Evolutionary conservation across 1,284 basidiomycete genomes (phyloP).

Genomic region (Boletellus deceptivus): DNA sequence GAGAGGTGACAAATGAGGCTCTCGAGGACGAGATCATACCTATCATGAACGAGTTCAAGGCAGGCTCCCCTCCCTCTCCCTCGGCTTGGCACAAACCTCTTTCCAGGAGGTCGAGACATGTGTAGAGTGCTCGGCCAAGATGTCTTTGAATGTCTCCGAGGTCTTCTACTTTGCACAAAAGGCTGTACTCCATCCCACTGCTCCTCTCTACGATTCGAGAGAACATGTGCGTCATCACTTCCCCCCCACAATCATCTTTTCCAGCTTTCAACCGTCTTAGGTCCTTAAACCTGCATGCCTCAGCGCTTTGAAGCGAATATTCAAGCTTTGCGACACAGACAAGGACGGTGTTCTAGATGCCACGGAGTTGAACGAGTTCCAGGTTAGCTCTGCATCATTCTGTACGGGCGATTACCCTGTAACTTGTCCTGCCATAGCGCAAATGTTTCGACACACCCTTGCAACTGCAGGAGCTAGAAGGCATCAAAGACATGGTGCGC

Average conservation of each 20-base stretch:
- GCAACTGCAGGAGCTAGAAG: constrained; percentile 90
- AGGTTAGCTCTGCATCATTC: constrained; percentile 49
- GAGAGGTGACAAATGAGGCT: constrained; percentile 91
- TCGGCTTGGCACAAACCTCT: constrained; percentile 9
- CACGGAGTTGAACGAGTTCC: constrained; percentile 94
- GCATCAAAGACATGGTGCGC: constrained; percentile 84
- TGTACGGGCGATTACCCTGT: not conserved
- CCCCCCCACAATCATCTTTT: constrained; percentile 3
- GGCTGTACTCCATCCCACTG: constrained; percentile 95
- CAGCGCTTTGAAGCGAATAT: constrained; percentile 88
- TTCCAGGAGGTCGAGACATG: constrained; percentile 94
- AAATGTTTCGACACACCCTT: constrained; percentile 95
- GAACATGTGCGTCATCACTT: constrained; percentile 65
- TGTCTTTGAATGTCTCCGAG: constrained; percentile 91
- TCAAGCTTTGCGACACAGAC: constrained; percentile 92
- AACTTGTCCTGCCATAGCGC: constrained; percentile 46
- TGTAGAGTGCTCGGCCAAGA: constrained; percentile 92
- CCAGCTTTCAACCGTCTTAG: constrained; percentile 38
- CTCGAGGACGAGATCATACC: constrained; percentile 93
- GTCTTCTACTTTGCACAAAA: constrained; percentile 99
- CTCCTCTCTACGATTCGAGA: constrained; percentile 94
- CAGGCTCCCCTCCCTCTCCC: constrained; percentile 29
- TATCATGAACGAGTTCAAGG: constrained; percentile 98
- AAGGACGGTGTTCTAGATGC: constrained; percentile 93
- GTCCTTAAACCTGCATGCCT: constrained; percentile 93